Evolutionary conservation across 2,329 filamentous ascomycete species (phyloP).

Genomic region (Penicillium sp.): DNA sequence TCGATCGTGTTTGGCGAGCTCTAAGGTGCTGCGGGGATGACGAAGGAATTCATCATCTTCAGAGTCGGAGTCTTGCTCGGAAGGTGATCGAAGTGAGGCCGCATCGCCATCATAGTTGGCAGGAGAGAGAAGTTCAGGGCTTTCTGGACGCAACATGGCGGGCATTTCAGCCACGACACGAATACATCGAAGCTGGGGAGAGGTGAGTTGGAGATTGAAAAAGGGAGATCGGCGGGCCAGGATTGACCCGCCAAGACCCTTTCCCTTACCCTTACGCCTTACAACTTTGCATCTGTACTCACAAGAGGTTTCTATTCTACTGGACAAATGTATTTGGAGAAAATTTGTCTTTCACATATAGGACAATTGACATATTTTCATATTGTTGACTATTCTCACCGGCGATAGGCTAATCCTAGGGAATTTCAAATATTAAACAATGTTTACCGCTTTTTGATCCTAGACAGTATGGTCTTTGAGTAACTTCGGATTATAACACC

Average conservation of each 20-base stretch:
- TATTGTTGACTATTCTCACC: no score
- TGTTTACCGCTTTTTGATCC: background rate
- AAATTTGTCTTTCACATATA: no score
- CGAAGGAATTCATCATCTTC: slow-evolving; percentile 71
- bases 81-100: slow-evolving; percentile 61
- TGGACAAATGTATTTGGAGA: no score
- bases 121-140: slow-evolving; percentile 60
- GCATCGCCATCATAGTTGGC: slow-evolving; percentile 68
- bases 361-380: no score
- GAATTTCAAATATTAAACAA: no score
- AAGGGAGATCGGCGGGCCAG: slow-evolving; percentile 13
- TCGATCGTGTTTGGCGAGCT: slow-evolving; percentile 69
- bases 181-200: slow-evolving; percentile 22
- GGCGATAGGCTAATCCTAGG: no score
- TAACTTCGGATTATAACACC: background rate
- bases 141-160: slow-evolving; percentile 23
- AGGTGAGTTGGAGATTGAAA: background rate
- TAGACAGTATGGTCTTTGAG: background rate
- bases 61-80: slow-evolving; percentile 72
- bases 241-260: slow-evolving; percentile 2
- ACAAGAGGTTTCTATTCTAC: background rate
- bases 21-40: slow-evolving; percentile 66
- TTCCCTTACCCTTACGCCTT: background rate
- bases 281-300: no score
- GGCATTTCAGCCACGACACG: slow-evolving; percentile 19